Conservation (phyloP, 2,329 filamentous ascomycete genomes). For the Moelleriella libera region DNA sequence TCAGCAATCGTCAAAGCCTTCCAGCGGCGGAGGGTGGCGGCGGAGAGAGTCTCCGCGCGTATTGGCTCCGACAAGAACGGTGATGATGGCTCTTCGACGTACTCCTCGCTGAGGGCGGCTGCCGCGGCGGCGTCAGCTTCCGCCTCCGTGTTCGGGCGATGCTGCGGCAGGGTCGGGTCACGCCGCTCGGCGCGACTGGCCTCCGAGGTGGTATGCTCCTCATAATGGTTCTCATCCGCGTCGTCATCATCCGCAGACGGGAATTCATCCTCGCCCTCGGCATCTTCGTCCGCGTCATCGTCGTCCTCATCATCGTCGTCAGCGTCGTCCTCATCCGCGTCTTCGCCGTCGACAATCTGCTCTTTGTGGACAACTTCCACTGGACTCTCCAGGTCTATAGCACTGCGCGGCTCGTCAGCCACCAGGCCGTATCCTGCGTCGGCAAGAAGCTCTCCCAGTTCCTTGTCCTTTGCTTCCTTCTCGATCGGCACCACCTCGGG, state of each 20-base stretch:
- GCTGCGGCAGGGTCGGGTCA: constrained; percentile 56
- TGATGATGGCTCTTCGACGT: background rate
- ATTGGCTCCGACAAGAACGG: too few relatives aligned
- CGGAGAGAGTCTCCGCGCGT: background rate
- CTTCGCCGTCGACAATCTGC: too few relatives aligned
- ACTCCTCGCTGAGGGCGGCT: background rate
- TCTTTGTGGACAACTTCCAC: too few relatives aligned
- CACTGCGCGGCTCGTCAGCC: too few relatives aligned
- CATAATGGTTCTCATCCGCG: background rate
- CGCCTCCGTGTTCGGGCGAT: constrained; percentile 39
- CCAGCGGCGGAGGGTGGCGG: constrained; percentile 28
- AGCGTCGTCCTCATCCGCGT: background rate
- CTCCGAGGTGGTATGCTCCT: background rate
- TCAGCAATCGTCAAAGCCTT: constrained; percentile 51
- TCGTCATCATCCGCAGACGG: background rate
- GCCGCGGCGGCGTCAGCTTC: constrained; percentile 6
- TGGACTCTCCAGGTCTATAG: too few relatives aligned
- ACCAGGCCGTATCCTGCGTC: background rate
- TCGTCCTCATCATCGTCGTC: background rate
- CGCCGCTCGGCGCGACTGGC: constrained; percentile 11
- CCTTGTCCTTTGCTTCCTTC: constrained; percentile 6
- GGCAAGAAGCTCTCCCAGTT: background rate
- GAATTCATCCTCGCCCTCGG: background rate
- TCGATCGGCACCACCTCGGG: background rate
- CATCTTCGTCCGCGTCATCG: background rate